phyloP scores from a whole-genome alignment of 768 basidiomycete species.

The Tulasnella sp. region DNA sequence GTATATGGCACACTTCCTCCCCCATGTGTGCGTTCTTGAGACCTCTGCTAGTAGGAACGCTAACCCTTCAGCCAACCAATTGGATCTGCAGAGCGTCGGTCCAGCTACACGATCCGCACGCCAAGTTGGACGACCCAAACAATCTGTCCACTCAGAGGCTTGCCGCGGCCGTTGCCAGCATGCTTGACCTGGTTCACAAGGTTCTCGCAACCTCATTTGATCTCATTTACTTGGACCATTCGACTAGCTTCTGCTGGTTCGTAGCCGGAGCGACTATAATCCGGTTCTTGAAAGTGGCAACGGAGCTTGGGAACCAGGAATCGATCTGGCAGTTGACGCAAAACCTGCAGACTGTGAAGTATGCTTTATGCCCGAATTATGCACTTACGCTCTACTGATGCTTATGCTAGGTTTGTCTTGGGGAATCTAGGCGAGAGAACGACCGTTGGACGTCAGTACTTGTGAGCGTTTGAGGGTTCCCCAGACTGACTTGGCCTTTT shows the following conservation, averaged over 20 bases:
- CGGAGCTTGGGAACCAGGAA: constrained; percentile 59
- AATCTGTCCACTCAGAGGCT: constrained; percentile 55
- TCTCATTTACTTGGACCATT: constrained; percentile 67
- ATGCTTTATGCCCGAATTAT: constrained; percentile 37
- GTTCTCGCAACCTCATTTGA: constrained; percentile 61
- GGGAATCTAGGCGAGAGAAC: constrained; percentile 20
- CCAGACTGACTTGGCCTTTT: neutral
- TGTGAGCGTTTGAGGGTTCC: neutral
- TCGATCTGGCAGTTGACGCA: constrained; percentile 60
- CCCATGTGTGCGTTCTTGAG: neutral
- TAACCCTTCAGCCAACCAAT: too few species aligned
- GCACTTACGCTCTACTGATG: neutral
- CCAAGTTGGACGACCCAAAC: constrained; percentile 64
- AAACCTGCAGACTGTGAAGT: constrained; percentile 72
- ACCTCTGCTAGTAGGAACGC: neutral
- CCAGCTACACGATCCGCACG: constrained; percentile 78
- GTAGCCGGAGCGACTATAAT: constrained; percentile 65
- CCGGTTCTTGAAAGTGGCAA: constrained; percentile 65
- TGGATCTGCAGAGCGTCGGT: constrained; percentile 58
- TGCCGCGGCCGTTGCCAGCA: constrained; percentile 56
- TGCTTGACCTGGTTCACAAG: constrained; percentile 56
- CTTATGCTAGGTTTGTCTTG: neutral
- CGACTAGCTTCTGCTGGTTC: constrained; percentile 69
- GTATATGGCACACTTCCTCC: constrained; percentile 17
- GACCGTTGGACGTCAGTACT: constrained; percentile 4